phyloP scores from a whole-genome alignment of 352 stramenopile species.

The Phytophthora podocarpi region DNA sequence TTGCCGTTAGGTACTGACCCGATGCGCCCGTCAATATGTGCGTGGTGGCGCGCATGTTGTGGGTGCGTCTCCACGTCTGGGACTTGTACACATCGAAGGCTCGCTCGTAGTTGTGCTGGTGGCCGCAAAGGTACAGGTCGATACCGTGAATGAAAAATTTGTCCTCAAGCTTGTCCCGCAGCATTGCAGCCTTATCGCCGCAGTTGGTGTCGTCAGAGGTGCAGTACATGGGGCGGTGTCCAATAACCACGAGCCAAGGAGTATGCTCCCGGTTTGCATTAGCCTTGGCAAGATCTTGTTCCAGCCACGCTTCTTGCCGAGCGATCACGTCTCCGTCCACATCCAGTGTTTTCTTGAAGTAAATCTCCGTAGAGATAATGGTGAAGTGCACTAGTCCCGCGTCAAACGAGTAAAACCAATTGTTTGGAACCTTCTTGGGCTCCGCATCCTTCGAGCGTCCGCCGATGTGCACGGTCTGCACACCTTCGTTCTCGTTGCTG shows the following conservation, averaged over 20 bases:
- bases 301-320: constrained; percentile 72
- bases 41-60: constrained; percentile 85
- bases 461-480: constrained; percentile 49
- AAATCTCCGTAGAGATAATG: constrained; percentile 89
- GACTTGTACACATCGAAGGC: constrained; percentile 83
- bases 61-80: constrained; percentile 64
- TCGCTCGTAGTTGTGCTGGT: constrained; percentile 93
- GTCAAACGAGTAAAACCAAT: constrained; percentile 91
- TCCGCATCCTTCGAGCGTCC: constrained; percentile 32
- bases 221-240: constrained; percentile 90
- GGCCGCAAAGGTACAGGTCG: constrained; percentile 89
- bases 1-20: constrained; percentile 81
- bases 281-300: constrained; percentile 60
- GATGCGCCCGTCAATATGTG: constrained; percentile 91
- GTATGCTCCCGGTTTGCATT: constrained; percentile 69
- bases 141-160: constrained; percentile 82
- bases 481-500: constrained; percentile 71
- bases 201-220: constrained; percentile 82
- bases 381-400: constrained; percentile 89
- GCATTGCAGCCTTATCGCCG: constrained; percentile 60
- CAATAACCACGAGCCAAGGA: constrained; percentile 88
- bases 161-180: constrained; percentile 76
- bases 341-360: constrained; percentile 78
- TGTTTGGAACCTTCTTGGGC: constrained; percentile 72
- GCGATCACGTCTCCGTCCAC: constrained; percentile 53